phyloP scores from a whole-genome alignment of 164 flowering plant genomes.

The Chimonanthus praecox region DNA sequence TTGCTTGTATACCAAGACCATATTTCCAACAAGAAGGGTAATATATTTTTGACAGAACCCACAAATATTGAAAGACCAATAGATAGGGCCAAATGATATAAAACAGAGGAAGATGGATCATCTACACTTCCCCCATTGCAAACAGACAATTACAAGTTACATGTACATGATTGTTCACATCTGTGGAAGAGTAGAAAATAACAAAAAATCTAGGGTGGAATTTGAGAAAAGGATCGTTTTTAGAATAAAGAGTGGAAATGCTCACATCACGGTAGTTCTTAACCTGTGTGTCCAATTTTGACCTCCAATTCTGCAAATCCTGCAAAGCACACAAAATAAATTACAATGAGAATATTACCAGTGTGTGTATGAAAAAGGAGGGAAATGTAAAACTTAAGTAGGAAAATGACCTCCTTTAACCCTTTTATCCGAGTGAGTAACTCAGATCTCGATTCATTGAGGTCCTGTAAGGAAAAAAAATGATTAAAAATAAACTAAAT shows the following conservation, averaged over 20 bases:
- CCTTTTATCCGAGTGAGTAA: conserved; percentile 67
- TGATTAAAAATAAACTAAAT: neutral
- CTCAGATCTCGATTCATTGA: conserved; percentile 72
- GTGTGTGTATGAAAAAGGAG: neutral
- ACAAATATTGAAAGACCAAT: too few species aligned
- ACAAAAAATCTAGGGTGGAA: neutral
- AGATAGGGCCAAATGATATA: too few species aligned
- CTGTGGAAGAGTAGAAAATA: too few species aligned
- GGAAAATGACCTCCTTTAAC: conserved; percentile 56
- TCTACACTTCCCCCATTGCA: neutral
- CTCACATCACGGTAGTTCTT: conserved; percentile 74
- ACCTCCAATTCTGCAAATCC: conserved; percentile 92
- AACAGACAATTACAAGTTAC: too few species aligned
- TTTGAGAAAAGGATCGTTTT: neutral
- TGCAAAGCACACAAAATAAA: conserved; percentile 11
- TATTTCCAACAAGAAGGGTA: too few species aligned
- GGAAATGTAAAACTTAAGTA: neutral
- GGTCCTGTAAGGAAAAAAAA: conserved; percentile 37
- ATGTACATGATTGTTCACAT: too few species aligned
- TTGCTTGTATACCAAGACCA: too few species aligned
- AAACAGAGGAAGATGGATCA: neutral
- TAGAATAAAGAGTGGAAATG: conserved; percentile 2
- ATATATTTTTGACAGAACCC: too few species aligned
- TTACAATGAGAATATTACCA: neutral
- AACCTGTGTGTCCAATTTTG: conserved; percentile 80